Conservation (phyloP, 2,329 filamentous ascomycete genomes). For the Aspergillus pseudonomiae region DNA sequence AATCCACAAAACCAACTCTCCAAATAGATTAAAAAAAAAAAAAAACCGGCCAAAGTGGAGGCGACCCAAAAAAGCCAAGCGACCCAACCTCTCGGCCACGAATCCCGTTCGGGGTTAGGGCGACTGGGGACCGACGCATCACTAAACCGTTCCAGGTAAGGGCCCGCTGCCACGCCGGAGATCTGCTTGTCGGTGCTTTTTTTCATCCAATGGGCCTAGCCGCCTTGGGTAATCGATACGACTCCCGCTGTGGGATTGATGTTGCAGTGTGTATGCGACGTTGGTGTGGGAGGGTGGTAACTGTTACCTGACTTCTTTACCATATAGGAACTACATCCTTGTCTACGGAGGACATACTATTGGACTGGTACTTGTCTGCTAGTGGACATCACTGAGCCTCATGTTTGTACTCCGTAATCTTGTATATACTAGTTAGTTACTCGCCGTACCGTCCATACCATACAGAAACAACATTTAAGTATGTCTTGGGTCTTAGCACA, state of each 20-base stretch:
- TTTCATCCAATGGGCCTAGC: slow-evolving; percentile 3
- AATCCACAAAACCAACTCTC: background rate
- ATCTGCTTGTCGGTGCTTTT: slow-evolving; percentile 18
- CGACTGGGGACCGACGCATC: slow-evolving; percentile 13
- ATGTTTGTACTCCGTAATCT: no score
- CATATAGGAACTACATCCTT: background rate
- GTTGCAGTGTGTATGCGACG: slow-evolving; percentile 1
- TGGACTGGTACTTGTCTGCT: no score
- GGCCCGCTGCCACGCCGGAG: slow-evolving; percentile 22
- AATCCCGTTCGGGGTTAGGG: slow-evolving; percentile 17
- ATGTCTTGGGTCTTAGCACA: no score
- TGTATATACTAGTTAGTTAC: no score
- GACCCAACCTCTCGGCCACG: slow-evolving; percentile 14
- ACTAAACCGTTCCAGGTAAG: slow-evolving; percentile 17
- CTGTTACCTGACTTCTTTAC: background rate
- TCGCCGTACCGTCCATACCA: background rate
- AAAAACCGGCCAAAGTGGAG: background rate
- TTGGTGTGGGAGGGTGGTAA: background rate
- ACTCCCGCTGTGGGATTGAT: slow-evolving; percentile 9
- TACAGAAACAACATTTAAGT: no score
- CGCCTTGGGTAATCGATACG: slow-evolving; percentile 17
- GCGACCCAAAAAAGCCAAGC: background rate
- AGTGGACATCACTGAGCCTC: background rate
- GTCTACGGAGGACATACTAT: background rate
- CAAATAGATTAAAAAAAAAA: background rate